Conservation (phyloP, 345 rosid species). For the Salix udensis region DNA sequence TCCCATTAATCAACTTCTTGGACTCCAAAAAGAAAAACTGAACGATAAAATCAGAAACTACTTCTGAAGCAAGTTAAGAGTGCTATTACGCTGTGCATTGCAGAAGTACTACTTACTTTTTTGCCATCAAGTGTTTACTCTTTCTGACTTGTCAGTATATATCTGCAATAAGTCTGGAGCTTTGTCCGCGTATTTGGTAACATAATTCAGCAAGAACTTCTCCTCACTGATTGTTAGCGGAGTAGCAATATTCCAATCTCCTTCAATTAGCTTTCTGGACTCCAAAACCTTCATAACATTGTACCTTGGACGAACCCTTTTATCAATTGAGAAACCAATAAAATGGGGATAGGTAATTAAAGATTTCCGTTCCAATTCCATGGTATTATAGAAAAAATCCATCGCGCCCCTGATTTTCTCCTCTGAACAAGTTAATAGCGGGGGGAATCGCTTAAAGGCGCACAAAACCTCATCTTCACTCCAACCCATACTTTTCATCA, state of each 20-base stretch:
- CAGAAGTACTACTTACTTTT: neutral
- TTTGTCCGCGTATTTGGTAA: neutral
- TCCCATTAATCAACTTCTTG: no score
- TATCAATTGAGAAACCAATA: constrained; percentile 9
- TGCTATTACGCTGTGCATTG: neutral
- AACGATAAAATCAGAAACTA: no score
- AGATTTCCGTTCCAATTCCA: constrained; percentile 1
- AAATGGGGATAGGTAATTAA: constrained; percentile 14
- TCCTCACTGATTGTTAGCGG: constrained; percentile 1
- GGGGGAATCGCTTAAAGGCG: constrained; percentile 12
- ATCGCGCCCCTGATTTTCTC: constrained; percentile 10
- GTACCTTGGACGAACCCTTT: constrained; percentile 22
- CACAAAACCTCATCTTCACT: constrained; percentile 19
- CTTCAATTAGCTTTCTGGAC: constrained; percentile 23
- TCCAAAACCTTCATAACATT: constrained; percentile 15
- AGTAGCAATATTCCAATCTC: neutral
- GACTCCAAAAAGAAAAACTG: no score
- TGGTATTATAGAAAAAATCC: constrained; percentile 18
- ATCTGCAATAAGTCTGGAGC: constrained; percentile 21
- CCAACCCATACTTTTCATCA: constrained; percentile 31
- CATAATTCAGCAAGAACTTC: constrained; percentile 15
- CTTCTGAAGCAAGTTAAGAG: no score
- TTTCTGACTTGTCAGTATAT: neutral
- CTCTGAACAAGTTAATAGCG: constrained; percentile 3
- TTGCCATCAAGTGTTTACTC: no score